phyloP scores from a whole-genome alignment of 805 yeast genomes.

The Priceomyces melissophilus region DNA sequence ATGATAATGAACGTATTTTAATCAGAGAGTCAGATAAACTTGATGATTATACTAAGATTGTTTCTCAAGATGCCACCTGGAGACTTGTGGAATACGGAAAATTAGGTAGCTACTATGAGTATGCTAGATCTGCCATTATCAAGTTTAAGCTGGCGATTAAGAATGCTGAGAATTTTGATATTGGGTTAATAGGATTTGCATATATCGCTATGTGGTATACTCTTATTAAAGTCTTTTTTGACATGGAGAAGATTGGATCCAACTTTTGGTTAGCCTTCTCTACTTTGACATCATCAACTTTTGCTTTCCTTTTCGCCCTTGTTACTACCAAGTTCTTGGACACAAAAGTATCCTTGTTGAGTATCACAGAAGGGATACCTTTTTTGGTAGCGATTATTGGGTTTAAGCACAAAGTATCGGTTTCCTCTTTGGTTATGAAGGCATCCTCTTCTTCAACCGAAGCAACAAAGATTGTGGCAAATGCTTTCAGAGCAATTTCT shows the following conservation, averaged over 20 bases:
- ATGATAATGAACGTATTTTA: conserved; percentile 42
- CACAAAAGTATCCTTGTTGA: conserved; percentile 63
- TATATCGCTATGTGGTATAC: conserved; percentile 88
- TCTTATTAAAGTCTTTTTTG: conserved; percentile 65
- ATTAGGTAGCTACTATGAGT: conserved; percentile 54
- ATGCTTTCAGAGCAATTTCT: conserved; percentile 41
- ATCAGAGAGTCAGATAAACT: conserved; percentile 30
- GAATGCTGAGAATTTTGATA: conserved; percentile 84
- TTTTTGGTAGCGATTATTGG: conserved; percentile 91
- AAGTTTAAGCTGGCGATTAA: conserved; percentile 46
- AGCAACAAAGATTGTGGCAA: conserved; percentile 40
- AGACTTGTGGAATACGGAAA: conserved; percentile 56
- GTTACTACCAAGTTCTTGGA: conserved; percentile 55
- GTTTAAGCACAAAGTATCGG: conserved; percentile 75
- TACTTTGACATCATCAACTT: conserved; percentile 71
- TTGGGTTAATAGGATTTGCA: conserved; percentile 72
- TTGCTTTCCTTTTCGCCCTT: conserved; percentile 77
- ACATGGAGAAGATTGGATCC: conserved; percentile 77
- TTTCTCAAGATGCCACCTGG: conserved; percentile 53
- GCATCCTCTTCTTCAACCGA: conserved; percentile 39
- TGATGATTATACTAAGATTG: conserved; percentile 20
- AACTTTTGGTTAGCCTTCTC: conserved; percentile 84
- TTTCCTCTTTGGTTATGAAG: conserved; percentile 58
- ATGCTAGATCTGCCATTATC: conserved; percentile 36
- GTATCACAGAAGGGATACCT: conserved; percentile 88